A percentile compares a stretch with the other conserved stretches of the same genome.
These are phyloP conservation scores for Dictyophora rubrovolvata DNA, from an alignment of 768 basidiomycete genomes.

Conservation along the genomic window DNA sequence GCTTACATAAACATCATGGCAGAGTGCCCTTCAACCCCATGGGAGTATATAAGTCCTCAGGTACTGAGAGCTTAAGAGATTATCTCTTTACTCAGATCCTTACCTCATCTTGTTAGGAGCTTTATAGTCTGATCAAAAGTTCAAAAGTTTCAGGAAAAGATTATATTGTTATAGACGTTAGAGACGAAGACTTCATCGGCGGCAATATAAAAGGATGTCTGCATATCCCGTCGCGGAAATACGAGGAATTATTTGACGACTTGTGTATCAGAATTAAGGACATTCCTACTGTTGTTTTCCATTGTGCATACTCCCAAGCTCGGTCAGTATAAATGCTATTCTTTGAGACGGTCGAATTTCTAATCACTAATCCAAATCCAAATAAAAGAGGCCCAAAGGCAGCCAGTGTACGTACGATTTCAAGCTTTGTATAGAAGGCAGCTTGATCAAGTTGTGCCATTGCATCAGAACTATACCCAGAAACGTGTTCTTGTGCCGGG, in stretches of 20 bases:
- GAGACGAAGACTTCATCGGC: conserved; percentile 72
- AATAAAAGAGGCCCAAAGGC: conserved; percentile 63
- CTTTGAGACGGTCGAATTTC: not conserved
- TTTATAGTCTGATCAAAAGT: conserved; percentile 59
- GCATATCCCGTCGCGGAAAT: conserved; percentile 53
- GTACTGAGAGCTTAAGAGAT: not conserved
- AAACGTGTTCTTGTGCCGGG: conserved; percentile 37
- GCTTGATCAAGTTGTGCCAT: conserved; percentile 5
- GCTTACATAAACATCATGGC: no score
- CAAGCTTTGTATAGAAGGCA: not conserved
- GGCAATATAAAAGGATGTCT: conserved; percentile 64
- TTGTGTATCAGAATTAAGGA: conserved; percentile 53
- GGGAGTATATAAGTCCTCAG: conserved; percentile 6
- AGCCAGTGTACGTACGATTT: conserved; percentile 42
- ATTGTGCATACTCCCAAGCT: conserved; percentile 67
- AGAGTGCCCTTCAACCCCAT: not conserved
- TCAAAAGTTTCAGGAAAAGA: conserved; percentile 50
- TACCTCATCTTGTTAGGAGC: conserved; percentile 35
- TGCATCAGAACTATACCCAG: conserved; percentile 54
- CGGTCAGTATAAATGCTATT: conserved; percentile 38
- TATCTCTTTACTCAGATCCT: not conserved
- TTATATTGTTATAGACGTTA: conserved; percentile 72
- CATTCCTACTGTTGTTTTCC: conserved; percentile 60
- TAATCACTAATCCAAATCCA: not conserved
- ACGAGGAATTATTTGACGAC: conserved; percentile 44